These are phyloP conservation scores for Daldinia vernicosa DNA, from an alignment of 495 filamentous ascomycete species.

Conservation along the genomic window DNA sequence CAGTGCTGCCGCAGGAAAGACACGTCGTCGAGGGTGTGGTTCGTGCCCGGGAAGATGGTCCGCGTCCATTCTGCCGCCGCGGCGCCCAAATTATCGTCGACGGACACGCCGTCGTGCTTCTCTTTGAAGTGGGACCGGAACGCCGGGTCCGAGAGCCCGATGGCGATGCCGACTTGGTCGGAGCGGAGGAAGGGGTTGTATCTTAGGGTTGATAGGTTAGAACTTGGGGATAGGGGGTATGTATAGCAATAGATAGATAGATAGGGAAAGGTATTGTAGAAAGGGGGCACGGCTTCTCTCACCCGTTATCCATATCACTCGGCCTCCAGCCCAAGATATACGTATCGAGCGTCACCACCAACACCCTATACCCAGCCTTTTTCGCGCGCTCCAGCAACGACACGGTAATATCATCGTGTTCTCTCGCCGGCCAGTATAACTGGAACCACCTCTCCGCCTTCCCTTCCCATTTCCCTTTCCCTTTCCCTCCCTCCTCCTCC, in stretches of 20 bases:
- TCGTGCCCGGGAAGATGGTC: neutral
- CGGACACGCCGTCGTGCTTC: neutral
- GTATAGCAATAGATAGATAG: too few species aligned
- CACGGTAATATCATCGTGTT: neutral
- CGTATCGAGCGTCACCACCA: slow-evolving; percentile 67
- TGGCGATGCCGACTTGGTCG: slow-evolving; percentile 40
- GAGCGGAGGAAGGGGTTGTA: slow-evolving; percentile 42
- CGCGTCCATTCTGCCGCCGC: neutral
- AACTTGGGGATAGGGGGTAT: too few species aligned
- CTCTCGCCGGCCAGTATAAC: neutral
- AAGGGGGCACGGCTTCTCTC: slow-evolving; percentile 38
- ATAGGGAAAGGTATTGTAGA: neutral
- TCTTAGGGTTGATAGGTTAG: neutral
- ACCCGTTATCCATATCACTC: slow-evolving; percentile 68
- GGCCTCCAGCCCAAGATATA: slow-evolving; percentile 66
- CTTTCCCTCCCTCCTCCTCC: too few species aligned
- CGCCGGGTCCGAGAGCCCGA: slow-evolving; percentile 44
- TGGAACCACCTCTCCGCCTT: neutral
- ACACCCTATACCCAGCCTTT: slow-evolving; percentile 57
- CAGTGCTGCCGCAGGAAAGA: neutral
- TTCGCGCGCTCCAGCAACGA: slow-evolving; percentile 56
- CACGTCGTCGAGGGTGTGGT: neutral
- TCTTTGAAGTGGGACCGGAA: slow-evolving; percentile 21
- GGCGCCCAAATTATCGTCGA: neutral
- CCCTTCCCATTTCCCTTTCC: too few species aligned